Conservation (phyloP, 2,329 filamentous ascomycete genomes). For the Podosphaera aphanis region DNA sequence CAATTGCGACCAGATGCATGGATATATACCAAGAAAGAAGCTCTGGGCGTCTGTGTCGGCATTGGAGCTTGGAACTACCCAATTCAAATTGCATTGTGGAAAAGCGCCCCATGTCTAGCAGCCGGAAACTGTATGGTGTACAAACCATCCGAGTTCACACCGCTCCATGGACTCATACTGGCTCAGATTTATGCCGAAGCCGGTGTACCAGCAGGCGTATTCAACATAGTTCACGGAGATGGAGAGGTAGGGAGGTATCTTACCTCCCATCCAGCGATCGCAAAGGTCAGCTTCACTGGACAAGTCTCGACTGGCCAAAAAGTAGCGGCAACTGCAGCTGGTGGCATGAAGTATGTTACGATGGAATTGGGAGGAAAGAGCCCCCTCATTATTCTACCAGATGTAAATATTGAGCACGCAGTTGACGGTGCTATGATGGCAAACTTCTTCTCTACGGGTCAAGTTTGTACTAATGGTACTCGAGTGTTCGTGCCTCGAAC, state of each 20-base stretch:
- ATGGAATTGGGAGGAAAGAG: conserved; percentile 85
- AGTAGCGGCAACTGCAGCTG: conserved; percentile 52
- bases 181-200: conserved; percentile 59
- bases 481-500: conserved; percentile 54
- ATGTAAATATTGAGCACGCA: conserved; percentile 56
- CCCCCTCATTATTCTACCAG: conserved; percentile 56
- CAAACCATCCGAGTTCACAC: conserved; percentile 72
- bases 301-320: conserved; percentile 67
- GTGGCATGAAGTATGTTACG: conserved; percentile 70
- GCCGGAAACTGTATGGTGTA: conserved; percentile 82
- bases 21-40: conserved; percentile 63
- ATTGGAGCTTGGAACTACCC: conserved; percentile 89
- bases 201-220: conserved; percentile 58
- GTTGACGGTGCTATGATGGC: conserved; percentile 82
- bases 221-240: conserved; percentile 67
- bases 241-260: conserved; percentile 57
- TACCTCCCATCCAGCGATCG: conserved; percentile 46
- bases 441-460: conserved; percentile 77
- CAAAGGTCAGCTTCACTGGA: conserved; percentile 77
- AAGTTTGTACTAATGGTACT: conserved; percentile 85
- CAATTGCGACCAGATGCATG: conserved; percentile 53
- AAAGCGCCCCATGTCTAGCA: conserved; percentile 63
- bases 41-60: conserved; percentile 62
- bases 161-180: conserved; percentile 54
- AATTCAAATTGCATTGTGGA: conserved; percentile 77